These are phyloP conservation scores for Raddia distichophylla DNA, from an alignment of 176 grass and related monocot species.

Conservation along the genomic window DNA sequence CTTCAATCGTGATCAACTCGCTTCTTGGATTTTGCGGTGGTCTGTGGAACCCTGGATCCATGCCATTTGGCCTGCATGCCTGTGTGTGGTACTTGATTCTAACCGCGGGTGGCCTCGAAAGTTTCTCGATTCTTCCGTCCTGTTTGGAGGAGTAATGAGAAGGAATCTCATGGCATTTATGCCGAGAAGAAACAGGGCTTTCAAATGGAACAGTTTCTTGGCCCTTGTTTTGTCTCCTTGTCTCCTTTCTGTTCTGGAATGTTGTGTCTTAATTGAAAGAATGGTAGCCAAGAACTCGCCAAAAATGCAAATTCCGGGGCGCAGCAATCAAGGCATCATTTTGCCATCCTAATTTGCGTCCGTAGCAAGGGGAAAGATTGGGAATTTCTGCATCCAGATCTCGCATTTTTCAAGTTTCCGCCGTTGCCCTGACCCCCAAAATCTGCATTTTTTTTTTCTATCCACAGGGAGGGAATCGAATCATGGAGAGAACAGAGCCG, in stretches of 20 bases:
- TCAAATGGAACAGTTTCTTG: background rate
- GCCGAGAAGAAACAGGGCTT: background rate
- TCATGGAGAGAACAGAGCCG: conserved; percentile 8
- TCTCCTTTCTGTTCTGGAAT: background rate
- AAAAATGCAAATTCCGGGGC: background rate
- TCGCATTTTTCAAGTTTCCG: conserved; percentile 1
- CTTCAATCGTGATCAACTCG: background rate
- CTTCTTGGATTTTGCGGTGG: background rate
- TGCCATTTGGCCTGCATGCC: background rate
- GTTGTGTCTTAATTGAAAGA: background rate
- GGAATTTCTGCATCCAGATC: conserved; percentile 9
- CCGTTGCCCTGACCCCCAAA: background rate
- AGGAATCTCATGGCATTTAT: background rate
- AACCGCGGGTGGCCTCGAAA: no score
- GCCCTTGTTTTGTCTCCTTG: background rate
- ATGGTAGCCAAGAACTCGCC: background rate
- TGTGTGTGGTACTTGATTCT: background rate
- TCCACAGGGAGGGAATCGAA: background rate
- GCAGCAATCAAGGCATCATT: background rate
- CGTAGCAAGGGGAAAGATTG: background rate
- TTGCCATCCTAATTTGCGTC: background rate
- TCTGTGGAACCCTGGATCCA: background rate
- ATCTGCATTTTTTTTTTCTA: conserved; percentile 13
- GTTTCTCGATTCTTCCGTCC: background rate
- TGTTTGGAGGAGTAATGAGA: background rate